Evolutionary conservation across 768 basidiomycete species (phyloP).

Genomic region (Kwoniella sp.): DNA sequence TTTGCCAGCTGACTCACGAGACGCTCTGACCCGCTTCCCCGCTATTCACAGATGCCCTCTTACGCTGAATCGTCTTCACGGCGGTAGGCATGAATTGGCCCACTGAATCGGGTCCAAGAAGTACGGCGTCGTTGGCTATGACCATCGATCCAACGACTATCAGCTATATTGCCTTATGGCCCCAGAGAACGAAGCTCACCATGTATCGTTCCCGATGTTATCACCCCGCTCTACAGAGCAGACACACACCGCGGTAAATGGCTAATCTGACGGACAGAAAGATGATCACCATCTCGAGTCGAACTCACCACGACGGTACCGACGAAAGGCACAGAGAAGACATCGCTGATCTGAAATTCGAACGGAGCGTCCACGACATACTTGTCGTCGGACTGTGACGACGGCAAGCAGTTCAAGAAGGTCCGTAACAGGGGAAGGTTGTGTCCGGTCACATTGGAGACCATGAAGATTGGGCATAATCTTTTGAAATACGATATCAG

Average conservation of each 20-base stretch:
- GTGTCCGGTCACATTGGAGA: conserved; percentile 94
- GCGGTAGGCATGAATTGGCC: conserved; percentile 80
- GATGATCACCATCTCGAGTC: not conserved
- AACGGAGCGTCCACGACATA: conserved; percentile 67
- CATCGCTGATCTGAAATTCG: conserved; percentile 57
- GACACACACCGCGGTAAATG: too few species aligned
- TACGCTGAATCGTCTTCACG: conserved; percentile 91
- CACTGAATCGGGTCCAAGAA: conserved; percentile 89
- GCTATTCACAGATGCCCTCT: conserved; percentile 77
- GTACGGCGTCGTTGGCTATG: conserved; percentile 74
- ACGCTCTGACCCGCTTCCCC: conserved; percentile 98
- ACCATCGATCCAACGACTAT: conserved; percentile 70
- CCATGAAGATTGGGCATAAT: conserved; percentile 84
- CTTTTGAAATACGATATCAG: conserved; percentile 58
- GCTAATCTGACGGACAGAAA: too few species aligned
- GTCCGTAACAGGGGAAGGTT: conserved; percentile 82
- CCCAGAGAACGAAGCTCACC: conserved; percentile 22
- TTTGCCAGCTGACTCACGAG: conserved; percentile 56
- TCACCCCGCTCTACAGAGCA: conserved; percentile 46
- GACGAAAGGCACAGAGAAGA: conserved; percentile 58
- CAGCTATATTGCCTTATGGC: not conserved
- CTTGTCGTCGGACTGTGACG: conserved; percentile 80
- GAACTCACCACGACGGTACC: conserved; percentile 45
- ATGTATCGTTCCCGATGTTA: conserved; percentile 49
- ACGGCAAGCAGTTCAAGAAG: conserved; percentile 86